A percentile compares a stretch with the other conserved stretches of the same genome.
phyloP scores from a whole-genome alignment of 2,329 filamentous ascomycete species.

The Xylaria digitata region DNA sequence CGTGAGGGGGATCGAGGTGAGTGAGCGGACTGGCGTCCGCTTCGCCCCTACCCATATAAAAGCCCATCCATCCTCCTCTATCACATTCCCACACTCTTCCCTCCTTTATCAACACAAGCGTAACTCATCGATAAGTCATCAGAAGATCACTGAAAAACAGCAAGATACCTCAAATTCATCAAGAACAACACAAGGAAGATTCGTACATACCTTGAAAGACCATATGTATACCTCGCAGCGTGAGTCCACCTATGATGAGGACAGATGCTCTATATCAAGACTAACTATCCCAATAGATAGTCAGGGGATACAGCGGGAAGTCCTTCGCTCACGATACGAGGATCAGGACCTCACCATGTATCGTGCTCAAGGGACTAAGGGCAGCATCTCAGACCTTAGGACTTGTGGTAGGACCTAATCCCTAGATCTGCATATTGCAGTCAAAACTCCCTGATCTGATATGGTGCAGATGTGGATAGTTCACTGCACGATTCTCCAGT shows the following conservation, averaged over 20 bases:
- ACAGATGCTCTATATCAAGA: constrained; percentile 12
- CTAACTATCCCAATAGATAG: constrained; percentile 34
- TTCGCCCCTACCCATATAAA: constrained; percentile 48
- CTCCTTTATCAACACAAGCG: constrained; percentile 35
- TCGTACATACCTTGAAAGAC: constrained; percentile 32
- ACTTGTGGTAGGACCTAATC: constrained; percentile 26
- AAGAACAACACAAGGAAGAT: constrained; percentile 30
- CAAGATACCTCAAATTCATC: constrained; percentile 35
- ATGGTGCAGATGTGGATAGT: constrained; percentile 23
- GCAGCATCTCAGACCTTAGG: constrained; percentile 15
- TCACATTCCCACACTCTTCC: constrained; percentile 38
- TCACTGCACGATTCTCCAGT: constrained; percentile 16
- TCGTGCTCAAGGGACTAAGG: constrained; percentile 13
- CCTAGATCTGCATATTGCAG: constrained; percentile 15
- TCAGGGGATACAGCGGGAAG: constrained; percentile 13
- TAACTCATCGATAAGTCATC: constrained; percentile 37
- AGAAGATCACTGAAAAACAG: constrained; percentile 29
- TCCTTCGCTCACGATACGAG: constrained; percentile 15
- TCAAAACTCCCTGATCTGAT: constrained; percentile 20
- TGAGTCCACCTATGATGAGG: constrained; percentile 32
- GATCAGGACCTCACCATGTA: constrained; percentile 19
- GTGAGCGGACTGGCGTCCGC: constrained; percentile 39
- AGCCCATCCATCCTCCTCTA: constrained; percentile 40
- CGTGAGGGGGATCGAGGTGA: constrained; percentile 33
- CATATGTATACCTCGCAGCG: constrained; percentile 30